Conservation (phyloP, 331 rosid species). For the Quercus tomentella region DNA sequence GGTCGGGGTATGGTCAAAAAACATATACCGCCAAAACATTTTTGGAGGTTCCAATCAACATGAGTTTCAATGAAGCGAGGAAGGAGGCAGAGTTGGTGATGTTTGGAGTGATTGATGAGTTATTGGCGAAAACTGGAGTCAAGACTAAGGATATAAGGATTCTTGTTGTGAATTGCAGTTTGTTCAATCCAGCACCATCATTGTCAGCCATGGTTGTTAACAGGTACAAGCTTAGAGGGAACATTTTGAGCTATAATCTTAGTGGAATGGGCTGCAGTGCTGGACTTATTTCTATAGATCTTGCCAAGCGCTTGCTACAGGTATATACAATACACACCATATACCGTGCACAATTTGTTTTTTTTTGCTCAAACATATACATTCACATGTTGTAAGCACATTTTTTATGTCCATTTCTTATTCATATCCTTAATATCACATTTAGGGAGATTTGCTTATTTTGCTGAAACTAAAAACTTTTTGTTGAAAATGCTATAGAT, state of each 20-base stretch:
- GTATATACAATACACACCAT: background rate
- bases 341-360: background rate
- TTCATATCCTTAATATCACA: too few relatives aligned
- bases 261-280: constrained; percentile 6
- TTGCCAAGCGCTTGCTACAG: background rate
- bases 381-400: too few relatives aligned
- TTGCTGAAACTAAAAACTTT: too few relatives aligned
- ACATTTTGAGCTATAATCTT: background rate
- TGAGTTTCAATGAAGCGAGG: background rate
- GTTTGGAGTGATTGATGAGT: background rate
- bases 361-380: too few relatives aligned
- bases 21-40: background rate
- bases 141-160: background rate
- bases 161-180: background rate
- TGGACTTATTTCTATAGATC: background rate
- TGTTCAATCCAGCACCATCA: background rate
- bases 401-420: too few relatives aligned
- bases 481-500: accelerated
- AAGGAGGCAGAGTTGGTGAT: background rate
- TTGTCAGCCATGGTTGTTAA: background rate
- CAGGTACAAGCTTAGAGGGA: background rate
- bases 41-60: background rate
- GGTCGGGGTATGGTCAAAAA: background rate
- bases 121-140: background rate
- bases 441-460: too few relatives aligned